Evolutionary conservation across 2,329 filamentous ascomycete species (phyloP).

Genomic region (Thermomyces lanuginosus): DNA sequence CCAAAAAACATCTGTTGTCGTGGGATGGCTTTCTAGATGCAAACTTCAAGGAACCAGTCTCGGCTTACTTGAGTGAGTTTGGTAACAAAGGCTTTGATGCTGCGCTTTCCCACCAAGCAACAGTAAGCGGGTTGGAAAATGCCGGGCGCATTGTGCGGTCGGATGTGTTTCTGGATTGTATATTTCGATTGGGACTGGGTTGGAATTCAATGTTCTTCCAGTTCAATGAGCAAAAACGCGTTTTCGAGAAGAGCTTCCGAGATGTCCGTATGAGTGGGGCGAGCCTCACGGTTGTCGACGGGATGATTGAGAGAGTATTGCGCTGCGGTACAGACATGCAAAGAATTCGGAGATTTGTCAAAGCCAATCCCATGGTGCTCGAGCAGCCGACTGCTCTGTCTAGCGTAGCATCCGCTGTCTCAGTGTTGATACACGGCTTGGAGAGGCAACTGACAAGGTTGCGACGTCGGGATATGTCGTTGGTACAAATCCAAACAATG

Average conservation of each 20-base stretch:
- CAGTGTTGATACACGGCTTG: conserved; percentile 21
- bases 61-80: conserved; percentile 30
- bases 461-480: conserved; percentile 14
- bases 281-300: conserved; percentile 28
- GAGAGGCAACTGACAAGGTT: conserved; percentile 19
- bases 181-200: conserved; percentile 27
- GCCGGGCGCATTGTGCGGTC: conserved; percentile 18
- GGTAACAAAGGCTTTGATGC: conserved; percentile 25
- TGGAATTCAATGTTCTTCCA: conserved; percentile 30
- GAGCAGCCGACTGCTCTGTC: conserved; percentile 18
- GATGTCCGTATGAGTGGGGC: conserved; percentile 35
- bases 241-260: conserved; percentile 26
- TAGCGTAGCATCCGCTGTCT: conserved; percentile 18
- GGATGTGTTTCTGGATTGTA: conserved; percentile 23
- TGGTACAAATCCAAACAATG: conserved; percentile 22
- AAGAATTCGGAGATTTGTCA: conserved; percentile 20
- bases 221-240: conserved; percentile 19
- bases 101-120: conserved; percentile 15
- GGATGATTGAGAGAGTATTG: conserved; percentile 15
- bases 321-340: conserved; percentile 24
- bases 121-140: conserved; percentile 9
- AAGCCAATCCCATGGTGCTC: conserved; percentile 12
- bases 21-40: conserved; percentile 28
- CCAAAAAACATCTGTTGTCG: conserved; percentile 15
- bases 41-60: conserved; percentile 16